Base-by-base conservation (phyloP, 306 rosid species). In the Lathyrus oleraceus region DNA sequence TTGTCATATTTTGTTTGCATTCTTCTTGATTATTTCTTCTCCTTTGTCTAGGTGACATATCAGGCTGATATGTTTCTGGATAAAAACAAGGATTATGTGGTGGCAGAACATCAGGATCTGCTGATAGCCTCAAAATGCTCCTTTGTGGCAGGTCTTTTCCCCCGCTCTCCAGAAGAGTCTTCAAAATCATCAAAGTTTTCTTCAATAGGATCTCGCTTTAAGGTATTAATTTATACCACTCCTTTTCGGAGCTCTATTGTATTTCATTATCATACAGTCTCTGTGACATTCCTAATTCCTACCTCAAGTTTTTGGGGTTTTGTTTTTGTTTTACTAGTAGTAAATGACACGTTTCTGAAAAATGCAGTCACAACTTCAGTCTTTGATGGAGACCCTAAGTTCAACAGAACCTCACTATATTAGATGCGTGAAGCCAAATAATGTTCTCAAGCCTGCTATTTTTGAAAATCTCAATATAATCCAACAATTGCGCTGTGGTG, bases 371-470 rank as follows among this genome's bases (percentile, higher is more conserved):
- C 99, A 95, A 95, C 99, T 95, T 86, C 99, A 95, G 75, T 95
- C 99, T 66, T 86, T 95, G 87, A 95, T 95, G 99, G 99, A 95
- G 88, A 95, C 97, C 74, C 75, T 95, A 73, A 95, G 2, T 85
- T 87, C 96, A 51, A 95, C 99, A 8, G 99, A 95, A 66, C 99
- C 99, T 81, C 96, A 95, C 82, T 95, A 91, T 83, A 95, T 95
- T 85, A 87, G 97, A 89, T 95, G 99, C 79, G 99, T 95, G 84
- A 95, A 95, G 84, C 99, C 99, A 59, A 95, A 95, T 74, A 95
- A 86, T 85, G 96, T 79, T 64, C 97, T 95, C 78, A 95, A 85
- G 92, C 99, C 97, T 69, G 89, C 93, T 61, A 91, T 95, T 76
- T 89, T 95, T 67, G 97, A 95, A 87, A 91, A 91, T 74, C 54